Evolutionary conservation across 495 filamentous ascomycete species (phyloP).

Genomic region (Elasticomyces elasticus): DNA sequence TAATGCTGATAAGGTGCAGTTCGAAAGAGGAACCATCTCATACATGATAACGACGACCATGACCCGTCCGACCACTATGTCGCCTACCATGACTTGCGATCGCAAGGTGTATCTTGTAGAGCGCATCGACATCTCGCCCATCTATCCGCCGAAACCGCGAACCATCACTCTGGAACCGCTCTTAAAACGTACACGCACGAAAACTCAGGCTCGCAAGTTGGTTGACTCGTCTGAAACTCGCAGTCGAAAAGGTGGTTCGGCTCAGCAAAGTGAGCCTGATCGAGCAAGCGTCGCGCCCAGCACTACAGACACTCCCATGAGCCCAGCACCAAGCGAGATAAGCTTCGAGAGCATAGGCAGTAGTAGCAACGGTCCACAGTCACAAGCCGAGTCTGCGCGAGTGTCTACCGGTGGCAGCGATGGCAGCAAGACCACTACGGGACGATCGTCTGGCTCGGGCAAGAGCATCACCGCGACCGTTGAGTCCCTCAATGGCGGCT

Average conservation of each 20-base stretch:
- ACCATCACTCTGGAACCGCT: constrained; percentile 74
- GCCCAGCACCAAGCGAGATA: constrained; percentile 51
- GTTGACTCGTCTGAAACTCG: constrained; percentile 7
- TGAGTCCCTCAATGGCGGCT: constrained; percentile 71
- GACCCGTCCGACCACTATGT: constrained; percentile 80
- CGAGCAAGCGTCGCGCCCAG: constrained; percentile 5
- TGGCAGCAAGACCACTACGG: constrained; percentile 33
- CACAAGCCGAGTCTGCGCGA: constrained; percentile 2
- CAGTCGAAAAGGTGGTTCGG: neutral
- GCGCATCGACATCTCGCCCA: constrained; percentile 47
- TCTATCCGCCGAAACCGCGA: constrained; percentile 50
- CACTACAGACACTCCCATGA: constrained; percentile 8
- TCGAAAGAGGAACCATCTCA: constrained; percentile 85
- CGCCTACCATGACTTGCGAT: constrained; percentile 67
- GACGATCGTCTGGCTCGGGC: constrained; percentile 34
- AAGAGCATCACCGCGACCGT: constrained; percentile 82
- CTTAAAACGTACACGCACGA: constrained; percentile 44
- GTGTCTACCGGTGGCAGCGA: constrained; percentile 35
- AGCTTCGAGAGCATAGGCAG: constrained; percentile 54
- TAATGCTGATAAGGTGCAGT: constrained; percentile 43
- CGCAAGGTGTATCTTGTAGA: constrained; percentile 70
- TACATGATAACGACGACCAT: constrained; percentile 84
- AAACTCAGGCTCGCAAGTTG: constrained; percentile 23
- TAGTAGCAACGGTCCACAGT: constrained; percentile 42
- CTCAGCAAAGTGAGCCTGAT: constrained; percentile 8